A percentile compares a stretch with the other conserved stretches of the same genome.
Evolutionary conservation across 1,139 yeast species (phyloP).

Genomic region (Candida sp.): DNA sequence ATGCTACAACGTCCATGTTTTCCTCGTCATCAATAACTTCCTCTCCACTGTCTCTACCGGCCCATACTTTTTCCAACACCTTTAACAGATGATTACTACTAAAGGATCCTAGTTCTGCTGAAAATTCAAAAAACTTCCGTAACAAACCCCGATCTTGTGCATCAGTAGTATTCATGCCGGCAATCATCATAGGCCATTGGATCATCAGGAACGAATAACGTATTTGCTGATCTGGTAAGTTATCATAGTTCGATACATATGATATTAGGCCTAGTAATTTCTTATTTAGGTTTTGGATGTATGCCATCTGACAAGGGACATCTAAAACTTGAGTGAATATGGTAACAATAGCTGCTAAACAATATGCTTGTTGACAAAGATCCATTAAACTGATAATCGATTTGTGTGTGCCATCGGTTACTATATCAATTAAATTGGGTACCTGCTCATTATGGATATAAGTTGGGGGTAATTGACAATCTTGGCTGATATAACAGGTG

Average conservation of each 20-base stretch:
- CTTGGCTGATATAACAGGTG: slow-evolving; percentile 7
- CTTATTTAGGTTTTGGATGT: slow-evolving; percentile 24
- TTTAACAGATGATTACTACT: slow-evolving; percentile 40
- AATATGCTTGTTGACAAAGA: slow-evolving; percentile 27
- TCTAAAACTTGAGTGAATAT: slow-evolving; percentile 23
- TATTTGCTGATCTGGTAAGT: slow-evolving; percentile 1
- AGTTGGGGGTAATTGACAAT: slow-evolving; percentile 4
- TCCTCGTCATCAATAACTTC: slow-evolving; percentile 13
- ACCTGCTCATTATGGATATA: slow-evolving; percentile 5
- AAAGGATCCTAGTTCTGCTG: slow-evolving; percentile 43
- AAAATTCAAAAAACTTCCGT: slow-evolving; percentile 34
- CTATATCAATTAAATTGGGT: slow-evolving; percentile 9
- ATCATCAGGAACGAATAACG: slow-evolving; percentile 31
- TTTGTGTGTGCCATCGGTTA: slow-evolving; percentile 6
- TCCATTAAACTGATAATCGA: slow-evolving; percentile 31
- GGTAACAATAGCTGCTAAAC: slow-evolving; percentile 23
- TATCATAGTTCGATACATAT: slow-evolving; percentile 14
- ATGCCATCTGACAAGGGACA: slow-evolving; percentile 28
- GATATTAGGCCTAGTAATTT: slow-evolving; percentile 19
- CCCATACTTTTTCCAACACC: slow-evolving; percentile 40
- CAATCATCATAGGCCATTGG: slow-evolving; percentile 56
- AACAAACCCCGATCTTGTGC: slow-evolving; percentile 38
- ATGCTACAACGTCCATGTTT: slow-evolving; percentile 20
- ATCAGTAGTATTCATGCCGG: slow-evolving; percentile 50
- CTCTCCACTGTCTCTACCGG: slow-evolving; percentile 18